These are phyloP conservation scores for Globisporangium mamillatum DNA, from an alignment of 352 stramenopile genomes.

Conservation along the genomic window DNA sequence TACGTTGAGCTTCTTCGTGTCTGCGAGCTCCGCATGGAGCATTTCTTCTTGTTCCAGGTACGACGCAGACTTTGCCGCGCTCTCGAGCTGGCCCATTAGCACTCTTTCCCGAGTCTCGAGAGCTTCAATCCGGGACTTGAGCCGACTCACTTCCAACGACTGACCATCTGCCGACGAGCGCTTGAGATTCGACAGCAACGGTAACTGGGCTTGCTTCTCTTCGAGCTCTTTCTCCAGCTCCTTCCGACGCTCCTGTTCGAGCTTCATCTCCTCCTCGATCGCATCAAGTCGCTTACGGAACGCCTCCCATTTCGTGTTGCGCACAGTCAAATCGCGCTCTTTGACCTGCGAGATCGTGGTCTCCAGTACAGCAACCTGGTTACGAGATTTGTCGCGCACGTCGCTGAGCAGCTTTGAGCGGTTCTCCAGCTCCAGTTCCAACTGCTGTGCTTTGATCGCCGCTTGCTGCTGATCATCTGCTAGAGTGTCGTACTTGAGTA, in stretches of 20 bases:
- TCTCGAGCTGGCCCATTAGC: conserved; percentile 55
- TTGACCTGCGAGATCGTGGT: conserved; percentile 46
- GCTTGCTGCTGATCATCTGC: conserved; percentile 51
- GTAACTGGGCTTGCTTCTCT: conserved; percentile 35
- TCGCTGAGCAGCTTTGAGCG: conserved; percentile 33
- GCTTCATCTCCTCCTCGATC: conserved; percentile 58
- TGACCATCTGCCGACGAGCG: conserved; percentile 16
- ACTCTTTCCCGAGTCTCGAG: conserved; percentile 68
- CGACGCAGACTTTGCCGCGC: conserved; percentile 21
- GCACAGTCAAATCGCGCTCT: conserved; percentile 52
- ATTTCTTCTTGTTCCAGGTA: conserved; percentile 28
- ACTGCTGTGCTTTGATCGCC: conserved; percentile 48
- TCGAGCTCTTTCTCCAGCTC: conserved; percentile 65
- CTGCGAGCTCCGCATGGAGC: conserved; percentile 26
- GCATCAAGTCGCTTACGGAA: conserved; percentile 70
- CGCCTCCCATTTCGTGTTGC: conserved; percentile 63
- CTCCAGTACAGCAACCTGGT: conserved; percentile 43
- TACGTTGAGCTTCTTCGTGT: conserved; percentile 36
- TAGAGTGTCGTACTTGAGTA: conserved; percentile 58
- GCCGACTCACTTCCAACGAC: conserved; percentile 34
- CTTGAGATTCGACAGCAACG: conserved; percentile 19
- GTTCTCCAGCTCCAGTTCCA: conserved; percentile 56
- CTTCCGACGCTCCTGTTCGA: conserved; percentile 51
- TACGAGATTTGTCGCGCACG: conserved; percentile 32
- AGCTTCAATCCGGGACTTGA: conserved; percentile 59